These are phyloP conservation scores for Trichophyton rubrum DNA, from an alignment of 2,329 filamentous ascomycete species.

Conservation along the genomic window DNA sequence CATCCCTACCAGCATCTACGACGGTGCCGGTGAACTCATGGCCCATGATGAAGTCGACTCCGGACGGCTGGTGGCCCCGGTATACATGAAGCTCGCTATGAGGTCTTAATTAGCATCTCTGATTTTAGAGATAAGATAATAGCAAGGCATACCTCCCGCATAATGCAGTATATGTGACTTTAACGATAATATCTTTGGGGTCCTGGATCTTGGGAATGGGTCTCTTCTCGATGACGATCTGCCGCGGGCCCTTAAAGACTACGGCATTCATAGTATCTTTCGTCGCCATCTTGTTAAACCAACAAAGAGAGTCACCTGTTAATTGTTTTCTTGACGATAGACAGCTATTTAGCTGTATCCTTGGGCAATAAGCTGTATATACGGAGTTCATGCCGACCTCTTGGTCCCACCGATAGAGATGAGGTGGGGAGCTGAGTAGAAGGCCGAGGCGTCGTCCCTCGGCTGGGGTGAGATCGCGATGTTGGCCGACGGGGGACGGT, in stretches of 20 bases:
- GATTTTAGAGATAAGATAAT: neutral
- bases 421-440: neutral
- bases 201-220: constrained; percentile 64
- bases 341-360: no score
- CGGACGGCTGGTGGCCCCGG: constrained; percentile 63
- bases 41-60: constrained; percentile 52
- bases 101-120: neutral
- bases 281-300: constrained; percentile 17
- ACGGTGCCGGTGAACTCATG: constrained; percentile 80
- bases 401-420: neutral
- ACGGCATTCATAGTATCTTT: constrained; percentile 68
- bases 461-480: neutral
- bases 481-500: neutral
- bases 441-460: neutral
- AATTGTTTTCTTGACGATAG: no score
- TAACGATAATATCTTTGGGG: constrained; percentile 65
- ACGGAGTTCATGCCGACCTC: neutral
- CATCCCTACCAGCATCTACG: constrained; percentile 52
- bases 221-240: constrained; percentile 64
- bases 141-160: constrained; percentile 61
- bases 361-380: no score
- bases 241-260: constrained; percentile 66
- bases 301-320: no score
- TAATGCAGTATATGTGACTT: constrained; percentile 68
- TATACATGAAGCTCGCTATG: constrained; percentile 71